Conservation (phyloP, 179 eudicot genomes). For the Nepenthes alata region DNA sequence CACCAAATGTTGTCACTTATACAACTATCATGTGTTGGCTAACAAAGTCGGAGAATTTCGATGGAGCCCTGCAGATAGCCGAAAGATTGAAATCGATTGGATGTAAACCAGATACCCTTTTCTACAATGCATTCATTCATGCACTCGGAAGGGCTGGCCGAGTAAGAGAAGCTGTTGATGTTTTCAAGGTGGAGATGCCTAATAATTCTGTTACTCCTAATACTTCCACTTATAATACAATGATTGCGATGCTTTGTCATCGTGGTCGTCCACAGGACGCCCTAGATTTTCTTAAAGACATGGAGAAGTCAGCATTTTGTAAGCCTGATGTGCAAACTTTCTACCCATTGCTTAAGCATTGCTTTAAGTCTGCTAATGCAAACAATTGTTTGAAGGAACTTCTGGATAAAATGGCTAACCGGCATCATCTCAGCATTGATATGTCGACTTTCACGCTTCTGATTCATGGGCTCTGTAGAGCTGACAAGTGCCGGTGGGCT, state of each 20-base stretch:
- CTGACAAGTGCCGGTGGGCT: conserved; percentile 48
- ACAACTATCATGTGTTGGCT: conserved; percentile 56
- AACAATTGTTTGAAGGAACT: conserved; percentile 29
- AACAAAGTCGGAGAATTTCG: conserved; percentile 43
- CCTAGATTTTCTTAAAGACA: conserved; percentile 28
- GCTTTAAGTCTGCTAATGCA: conserved; percentile 36
- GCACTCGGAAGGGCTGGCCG: conserved; percentile 54
- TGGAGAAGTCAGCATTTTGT: conserved; percentile 41
- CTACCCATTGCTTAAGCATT: conserved; percentile 69
- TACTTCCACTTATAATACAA: conserved; percentile 73
- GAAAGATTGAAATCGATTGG: conserved; percentile 41
- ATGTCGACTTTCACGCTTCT: conserved; percentile 55
- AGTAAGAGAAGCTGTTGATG: conserved; percentile 38
- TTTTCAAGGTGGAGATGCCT: conserved; percentile 62
- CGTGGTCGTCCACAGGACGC: conserved; percentile 44
- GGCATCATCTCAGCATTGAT: conserved; percentile 75
- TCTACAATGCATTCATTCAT: conserved; percentile 65
- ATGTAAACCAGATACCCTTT: conserved; percentile 58
- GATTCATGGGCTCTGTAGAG: conserved; percentile 75
- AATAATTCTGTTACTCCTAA: conserved; percentile 34
- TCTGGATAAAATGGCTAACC: conserved; percentile 53
- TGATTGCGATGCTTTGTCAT: conserved; percentile 64
- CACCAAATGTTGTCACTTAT: conserved; percentile 71
- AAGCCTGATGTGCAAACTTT: conserved; percentile 73
- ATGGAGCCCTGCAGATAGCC: conserved; percentile 47